Evolutionary conservation across 306 rosid genomes (phyloP), one percentile per base, ranked within the genome.

Genomic region (Cyclanthera cordifolia): DNA sequence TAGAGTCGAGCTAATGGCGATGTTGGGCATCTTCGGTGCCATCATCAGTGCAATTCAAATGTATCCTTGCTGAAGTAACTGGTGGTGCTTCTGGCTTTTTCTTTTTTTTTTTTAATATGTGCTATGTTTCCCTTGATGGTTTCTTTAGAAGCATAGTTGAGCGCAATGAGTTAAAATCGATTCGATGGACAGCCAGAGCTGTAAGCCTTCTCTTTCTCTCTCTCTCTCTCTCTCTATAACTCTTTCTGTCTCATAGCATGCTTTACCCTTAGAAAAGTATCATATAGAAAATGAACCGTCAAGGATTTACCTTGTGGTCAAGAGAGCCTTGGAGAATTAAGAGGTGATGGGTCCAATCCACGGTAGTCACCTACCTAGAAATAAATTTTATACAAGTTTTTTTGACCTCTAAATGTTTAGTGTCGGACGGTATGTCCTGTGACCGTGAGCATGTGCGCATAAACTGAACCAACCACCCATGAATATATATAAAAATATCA

Each of bases 141-240:
- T 78, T 67, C 25, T 61, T 63, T 82, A 93, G 98, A 90, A 77
- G 81, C 76, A 71, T 87, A 76, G 78, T 89, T 11, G 98, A 93
- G 85, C 96, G 95, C 48, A 76, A 81, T 15, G 92, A 87, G 73
- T 90, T 93, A 66, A 82, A 75, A 79, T 81, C 96, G 25, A 90
- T 93, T 78, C 89, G 75, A 67, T 93, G 99, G 99, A 78, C 99
- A 1, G 82, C 95, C 34, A 94, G 80, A 69, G 96, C 93, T 0
- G 99, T 93, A 87, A 59, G 66, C 10, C 2, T 60, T 28, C 71
- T 39, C 53, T 63, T 39, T 47, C 71, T 10, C 67, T 5, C 67
- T 28, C 71, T 39, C 53, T 63, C 48, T 47, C 71, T 10, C 67
- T 5, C 54, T 1, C 46, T 2, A 6, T 28, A 0, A 8, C 16